These are phyloP conservation scores for Leccinum subtestaceum DNA, from an alignment of 768 basidiomycete genomes.

Conservation along the genomic window DNA sequence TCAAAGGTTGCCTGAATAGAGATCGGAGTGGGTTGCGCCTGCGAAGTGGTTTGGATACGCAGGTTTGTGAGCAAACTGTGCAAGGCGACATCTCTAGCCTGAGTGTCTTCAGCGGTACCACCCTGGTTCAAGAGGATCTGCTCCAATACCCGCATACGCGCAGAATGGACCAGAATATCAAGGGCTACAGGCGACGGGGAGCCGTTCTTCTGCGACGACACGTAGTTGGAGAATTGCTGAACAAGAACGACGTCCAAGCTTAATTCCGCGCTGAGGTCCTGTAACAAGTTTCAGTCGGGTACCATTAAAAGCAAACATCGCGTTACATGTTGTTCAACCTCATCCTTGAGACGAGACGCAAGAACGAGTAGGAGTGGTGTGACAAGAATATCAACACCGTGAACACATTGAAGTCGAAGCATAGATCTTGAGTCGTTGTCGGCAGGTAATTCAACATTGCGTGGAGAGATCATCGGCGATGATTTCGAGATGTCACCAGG, in stretches of 20 bases:
- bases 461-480: constrained; percentile 3
- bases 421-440: constrained; percentile 8
- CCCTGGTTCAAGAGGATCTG: constrained; percentile 32
- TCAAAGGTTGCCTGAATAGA: constrained; percentile 11
- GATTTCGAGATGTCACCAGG: constrained; percentile 1
- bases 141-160: constrained; percentile 46
- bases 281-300: constrained; percentile 8
- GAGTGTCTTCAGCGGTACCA: not conserved
- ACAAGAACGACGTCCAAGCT: constrained; percentile 42
- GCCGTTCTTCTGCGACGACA: too few species aligned
- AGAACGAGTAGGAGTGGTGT: constrained; percentile 55
- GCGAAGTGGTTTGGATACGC: constrained; percentile 11
- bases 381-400: constrained; percentile 41
- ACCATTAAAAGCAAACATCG: not conserved
- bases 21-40: not conserved
- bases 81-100: constrained; percentile 18
- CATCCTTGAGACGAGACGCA: constrained; percentile 44
- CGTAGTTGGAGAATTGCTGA: not conserved
- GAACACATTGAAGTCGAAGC: constrained; percentile 39
- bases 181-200: constrained; percentile 23
- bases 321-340: constrained; percentile 46
- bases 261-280: constrained; percentile 40
- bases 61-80: constrained; percentile 17
- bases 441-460: constrained; percentile 1
- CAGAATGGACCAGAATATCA: constrained; percentile 41